A percentile compares a stretch with the other conserved stretches of the same genome.
phyloP scores from a whole-genome alignment of 805 yeast genomes.

The Metschnikowia anglica region DNA sequence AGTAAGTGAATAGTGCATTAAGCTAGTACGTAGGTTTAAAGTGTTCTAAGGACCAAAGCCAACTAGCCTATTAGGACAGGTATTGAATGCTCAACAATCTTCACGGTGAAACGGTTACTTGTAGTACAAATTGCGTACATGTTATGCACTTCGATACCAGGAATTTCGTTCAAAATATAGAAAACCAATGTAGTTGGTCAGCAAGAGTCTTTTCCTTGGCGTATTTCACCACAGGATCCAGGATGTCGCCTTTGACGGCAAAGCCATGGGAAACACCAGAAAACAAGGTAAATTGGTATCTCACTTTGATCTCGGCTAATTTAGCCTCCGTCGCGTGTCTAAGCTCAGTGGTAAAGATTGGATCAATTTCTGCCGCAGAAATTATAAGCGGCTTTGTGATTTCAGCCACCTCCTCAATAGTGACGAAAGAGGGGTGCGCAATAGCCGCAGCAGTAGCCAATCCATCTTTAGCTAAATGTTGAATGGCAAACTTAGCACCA shows the following conservation, averaged over 20 bases:
- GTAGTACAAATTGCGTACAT: no score
- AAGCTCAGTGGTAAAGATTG: slow-evolving; percentile 58
- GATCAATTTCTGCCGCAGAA: slow-evolving; percentile 73
- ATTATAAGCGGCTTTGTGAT: slow-evolving; percentile 65
- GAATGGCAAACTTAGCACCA: slow-evolving; percentile 73
- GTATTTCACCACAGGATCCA: slow-evolving; percentile 50
- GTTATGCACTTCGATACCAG: background rate
- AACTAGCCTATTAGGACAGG: no score
- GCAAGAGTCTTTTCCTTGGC: slow-evolving; percentile 66
- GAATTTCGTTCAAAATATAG: slow-evolving; percentile 9
- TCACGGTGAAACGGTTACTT: no score
- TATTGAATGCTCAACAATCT: no score
- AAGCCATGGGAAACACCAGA: slow-evolving; percentile 74
- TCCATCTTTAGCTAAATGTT: slow-evolving; percentile 46
- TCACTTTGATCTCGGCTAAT: slow-evolving; percentile 47
- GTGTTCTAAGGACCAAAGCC: no score
- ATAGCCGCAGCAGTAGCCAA: slow-evolving; percentile 61
- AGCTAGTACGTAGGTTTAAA: no score
- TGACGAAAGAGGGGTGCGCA: slow-evolving; percentile 82
- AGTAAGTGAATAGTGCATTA: no score
- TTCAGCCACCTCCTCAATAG: slow-evolving; percentile 60
- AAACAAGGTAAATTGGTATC: slow-evolving; percentile 61
- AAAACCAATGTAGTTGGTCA: slow-evolving; percentile 38
- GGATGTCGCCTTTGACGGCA: slow-evolving; percentile 72
- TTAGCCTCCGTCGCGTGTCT: slow-evolving; percentile 61